Conservation (phyloP, 352 stramenopile genomes). For the Phytophthora multivora region DNA sequence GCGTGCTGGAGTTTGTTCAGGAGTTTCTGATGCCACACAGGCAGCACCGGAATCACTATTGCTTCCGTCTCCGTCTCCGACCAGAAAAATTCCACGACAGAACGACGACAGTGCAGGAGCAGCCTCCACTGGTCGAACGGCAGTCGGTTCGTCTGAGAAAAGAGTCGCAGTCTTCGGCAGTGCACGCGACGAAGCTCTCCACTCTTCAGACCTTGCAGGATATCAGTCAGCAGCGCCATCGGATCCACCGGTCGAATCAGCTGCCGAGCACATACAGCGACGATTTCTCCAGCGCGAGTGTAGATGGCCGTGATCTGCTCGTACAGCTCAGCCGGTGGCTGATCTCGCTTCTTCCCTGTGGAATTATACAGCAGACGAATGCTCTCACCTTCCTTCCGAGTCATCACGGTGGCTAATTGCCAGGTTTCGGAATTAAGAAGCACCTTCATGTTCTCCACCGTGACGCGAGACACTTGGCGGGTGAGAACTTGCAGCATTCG, state of each 20-base stretch:
- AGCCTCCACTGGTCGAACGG: constrained; percentile 52
- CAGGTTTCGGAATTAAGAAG: constrained; percentile 52
- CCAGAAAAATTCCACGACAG: constrained; percentile 57
- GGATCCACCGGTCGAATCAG: constrained; percentile 50
- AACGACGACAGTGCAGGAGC: constrained; percentile 34
- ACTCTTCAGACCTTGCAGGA: constrained; percentile 37
- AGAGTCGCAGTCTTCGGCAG: constrained; percentile 59
- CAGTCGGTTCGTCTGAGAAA: constrained; percentile 54
- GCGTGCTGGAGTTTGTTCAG: constrained; percentile 45
- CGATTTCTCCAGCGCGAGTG: constrained; percentile 47
- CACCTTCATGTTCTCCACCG: constrained; percentile 61
- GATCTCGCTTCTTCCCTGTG: constrained; percentile 16
- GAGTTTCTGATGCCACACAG: constrained; percentile 58
- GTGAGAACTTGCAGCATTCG: constrained; percentile 60
- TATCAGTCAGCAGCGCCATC: constrained; percentile 36
- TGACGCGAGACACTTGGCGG: constrained; percentile 43
- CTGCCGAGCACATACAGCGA: constrained; percentile 55
- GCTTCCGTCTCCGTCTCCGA: not conserved
- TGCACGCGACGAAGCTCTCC: constrained; percentile 33
- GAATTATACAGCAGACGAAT: constrained; percentile 16
- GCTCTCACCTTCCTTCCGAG: constrained; percentile 1
- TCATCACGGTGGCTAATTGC: constrained; percentile 53
- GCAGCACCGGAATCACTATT: constrained; percentile 3
- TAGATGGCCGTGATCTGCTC: constrained; percentile 62
- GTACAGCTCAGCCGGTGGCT: constrained; percentile 37